These are phyloP conservation scores for Phoma sp. DNA, from an alignment of 2,329 filamentous ascomycete species.

Conservation along the genomic window DNA sequence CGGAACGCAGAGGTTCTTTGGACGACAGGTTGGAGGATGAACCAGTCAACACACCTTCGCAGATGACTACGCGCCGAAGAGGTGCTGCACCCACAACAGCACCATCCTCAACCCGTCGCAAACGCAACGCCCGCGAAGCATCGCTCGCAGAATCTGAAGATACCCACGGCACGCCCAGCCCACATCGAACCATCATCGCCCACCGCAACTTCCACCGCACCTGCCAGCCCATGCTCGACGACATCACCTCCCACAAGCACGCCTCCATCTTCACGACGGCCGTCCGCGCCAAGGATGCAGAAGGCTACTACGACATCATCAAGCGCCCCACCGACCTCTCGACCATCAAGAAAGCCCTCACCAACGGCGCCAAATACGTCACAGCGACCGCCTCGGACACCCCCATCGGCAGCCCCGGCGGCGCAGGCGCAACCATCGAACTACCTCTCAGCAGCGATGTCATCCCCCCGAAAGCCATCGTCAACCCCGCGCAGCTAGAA, in stretches of 20 bases:
- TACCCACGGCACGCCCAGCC: slow-evolving; percentile 34
- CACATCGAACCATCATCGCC: slow-evolving; percentile 49
- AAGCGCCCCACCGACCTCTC: slow-evolving; percentile 61
- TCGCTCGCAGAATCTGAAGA: slow-evolving; percentile 44
- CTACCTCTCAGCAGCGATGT: slow-evolving; percentile 77
- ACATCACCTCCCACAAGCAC: slow-evolving; percentile 60
- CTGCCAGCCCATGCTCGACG: slow-evolving; percentile 58
- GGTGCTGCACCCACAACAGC: slow-evolving; percentile 27
- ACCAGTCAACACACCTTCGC: slow-evolving; percentile 34
- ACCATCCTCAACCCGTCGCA: slow-evolving; percentile 51
- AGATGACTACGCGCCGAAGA: slow-evolving; percentile 43
- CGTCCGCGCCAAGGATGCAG: slow-evolving; percentile 59
- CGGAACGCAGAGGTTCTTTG: slow-evolving; percentile 55
- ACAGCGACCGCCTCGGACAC: slow-evolving; percentile 58
- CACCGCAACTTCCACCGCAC: slow-evolving; percentile 59
- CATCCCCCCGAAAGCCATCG: slow-evolving; percentile 84
- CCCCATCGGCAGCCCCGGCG: slow-evolving; percentile 67
- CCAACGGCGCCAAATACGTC: slow-evolving; percentile 66
- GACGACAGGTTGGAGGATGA: slow-evolving; percentile 52
- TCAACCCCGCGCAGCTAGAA: slow-evolving; percentile 92
- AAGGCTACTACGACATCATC: slow-evolving; percentile 61
- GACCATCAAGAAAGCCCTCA: slow-evolving; percentile 58
- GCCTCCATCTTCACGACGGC: slow-evolving; percentile 59
- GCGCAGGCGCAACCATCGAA: slow-evolving; percentile 53
- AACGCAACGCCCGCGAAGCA: slow-evolving; percentile 47